Evolutionary conservation across 495 filamentous ascomycete genomes (phyloP).

Genomic region (Xylaria flabelliformis): DNA sequence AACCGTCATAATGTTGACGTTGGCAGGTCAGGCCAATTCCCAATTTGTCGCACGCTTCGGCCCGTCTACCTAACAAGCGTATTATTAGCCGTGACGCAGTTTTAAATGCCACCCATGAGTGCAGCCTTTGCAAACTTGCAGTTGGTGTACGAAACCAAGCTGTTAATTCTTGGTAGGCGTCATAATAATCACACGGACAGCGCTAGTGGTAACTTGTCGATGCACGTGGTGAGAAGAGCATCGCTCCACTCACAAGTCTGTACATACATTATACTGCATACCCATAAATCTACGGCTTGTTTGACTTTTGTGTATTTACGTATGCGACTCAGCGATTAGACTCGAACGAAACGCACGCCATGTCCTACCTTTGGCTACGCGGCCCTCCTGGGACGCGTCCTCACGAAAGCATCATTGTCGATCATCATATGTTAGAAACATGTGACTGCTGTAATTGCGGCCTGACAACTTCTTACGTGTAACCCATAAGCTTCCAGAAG

Average conservation of each 20-base stretch:
- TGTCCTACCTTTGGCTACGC: slow-evolving; percentile 9
- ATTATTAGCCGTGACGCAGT: slow-evolving; percentile 1
- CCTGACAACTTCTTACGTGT: neutral
- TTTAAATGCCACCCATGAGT: neutral
- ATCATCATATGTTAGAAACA: neutral
- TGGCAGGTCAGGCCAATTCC: neutral
- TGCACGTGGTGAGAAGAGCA: slow-evolving; percentile 16
- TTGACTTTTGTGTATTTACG: neutral
- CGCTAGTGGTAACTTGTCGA: neutral
- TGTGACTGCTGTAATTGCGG: neutral
- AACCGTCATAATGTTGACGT: neutral
- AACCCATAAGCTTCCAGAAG: slow-evolving; percentile 12
- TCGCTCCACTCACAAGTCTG: neutral
- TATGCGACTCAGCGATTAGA: neutral
- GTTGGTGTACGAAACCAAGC: neutral
- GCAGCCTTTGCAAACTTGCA: neutral
- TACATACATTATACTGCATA: neutral
- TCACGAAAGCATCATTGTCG: neutral
- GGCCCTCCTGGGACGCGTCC: slow-evolving; percentile 1
- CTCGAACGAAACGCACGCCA: neutral
- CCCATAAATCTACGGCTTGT: neutral
- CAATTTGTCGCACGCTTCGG: slow-evolving; percentile 16
- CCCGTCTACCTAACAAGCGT: slow-evolving; percentile 20
- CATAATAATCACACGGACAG: neutral
- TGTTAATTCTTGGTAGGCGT: neutral